Conservation (phyloP, 1,139 yeast species). For the Suhomyces wounanorum region DNA sequence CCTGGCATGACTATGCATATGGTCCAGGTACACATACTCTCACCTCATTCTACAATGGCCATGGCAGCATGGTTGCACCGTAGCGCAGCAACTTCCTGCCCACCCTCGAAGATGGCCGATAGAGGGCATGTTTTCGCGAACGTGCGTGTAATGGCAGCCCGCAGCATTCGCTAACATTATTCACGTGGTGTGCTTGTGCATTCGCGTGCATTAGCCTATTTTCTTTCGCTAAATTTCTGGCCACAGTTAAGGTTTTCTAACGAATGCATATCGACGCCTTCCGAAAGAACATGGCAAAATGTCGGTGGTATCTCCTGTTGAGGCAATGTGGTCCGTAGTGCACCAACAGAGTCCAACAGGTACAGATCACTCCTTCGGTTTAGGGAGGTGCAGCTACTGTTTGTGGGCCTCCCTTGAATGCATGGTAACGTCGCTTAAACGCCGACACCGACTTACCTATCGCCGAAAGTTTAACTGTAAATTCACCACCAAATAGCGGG, state of each 20-base stretch:
- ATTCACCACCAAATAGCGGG: not conserved
- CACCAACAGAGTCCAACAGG: not conserved
- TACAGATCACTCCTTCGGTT: not conserved
- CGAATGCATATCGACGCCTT: not conserved
- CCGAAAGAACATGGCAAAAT: not conserved
- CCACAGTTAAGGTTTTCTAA: conserved; percentile 1
- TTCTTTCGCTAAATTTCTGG: conserved; percentile 1
- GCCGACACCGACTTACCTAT: not conserved
- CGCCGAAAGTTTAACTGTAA: not conserved
- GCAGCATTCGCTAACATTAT: not conserved
- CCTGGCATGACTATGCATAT: not conserved
- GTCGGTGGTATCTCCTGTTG: not conserved
- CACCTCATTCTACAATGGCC: not conserved
- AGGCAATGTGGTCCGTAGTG: not conserved
- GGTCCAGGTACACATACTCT: not conserved
- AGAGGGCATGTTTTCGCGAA: not conserved
- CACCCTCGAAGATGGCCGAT: not conserved
- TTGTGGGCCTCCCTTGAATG: not conserved
- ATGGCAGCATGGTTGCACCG: not conserved
- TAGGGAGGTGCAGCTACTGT: not conserved
- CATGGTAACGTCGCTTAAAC: not conserved
- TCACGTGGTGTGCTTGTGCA: not conserved
- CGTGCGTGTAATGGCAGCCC: not conserved
- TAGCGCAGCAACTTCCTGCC: not conserved
- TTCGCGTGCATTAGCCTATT: conserved; percentile 6